A percentile compares a stretch with the other conserved stretches of the same genome.
phyloP scores from a whole-genome alignment of 306 rosid species.

The Sechiopsis laciniata region DNA sequence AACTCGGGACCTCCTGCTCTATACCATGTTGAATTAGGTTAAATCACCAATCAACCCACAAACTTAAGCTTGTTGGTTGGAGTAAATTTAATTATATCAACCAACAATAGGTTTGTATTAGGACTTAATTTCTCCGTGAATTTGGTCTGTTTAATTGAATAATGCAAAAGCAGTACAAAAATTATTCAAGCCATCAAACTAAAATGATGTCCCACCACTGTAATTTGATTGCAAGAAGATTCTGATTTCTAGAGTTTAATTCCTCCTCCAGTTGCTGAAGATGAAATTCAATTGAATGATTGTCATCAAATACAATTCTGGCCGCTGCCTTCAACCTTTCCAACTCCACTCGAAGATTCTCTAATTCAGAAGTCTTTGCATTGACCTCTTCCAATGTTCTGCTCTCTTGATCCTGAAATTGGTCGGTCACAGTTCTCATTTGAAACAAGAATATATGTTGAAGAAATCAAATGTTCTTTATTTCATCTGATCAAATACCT shows the following conservation, averaged over 20 bases:
- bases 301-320: slow-evolving; percentile 43
- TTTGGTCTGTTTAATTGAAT: background rate
- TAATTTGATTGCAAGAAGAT: slow-evolving; percentile 46
- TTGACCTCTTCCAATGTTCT: slow-evolving; percentile 31
- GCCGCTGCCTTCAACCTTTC: slow-evolving; percentile 47
- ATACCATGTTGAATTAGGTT: too few species aligned
- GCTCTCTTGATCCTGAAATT: slow-evolving; percentile 41
- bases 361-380: slow-evolving; percentile 38
- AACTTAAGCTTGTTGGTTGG: too few species aligned
- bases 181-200: slow-evolving; percentile 16
- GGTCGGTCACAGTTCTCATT: slow-evolving; percentile 29
- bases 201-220: slow-evolving; percentile 43
- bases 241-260: slow-evolving; percentile 35
- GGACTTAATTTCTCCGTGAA: background rate
- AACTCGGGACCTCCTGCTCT: too few species aligned
- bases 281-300: slow-evolving; percentile 53
- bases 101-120: too few species aligned
- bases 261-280: slow-evolving; percentile 47
- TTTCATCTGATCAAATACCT: background rate
- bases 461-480: background rate
- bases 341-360: slow-evolving; percentile 58
- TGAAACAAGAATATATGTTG: slow-evolving; percentile 25
- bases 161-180: background rate
- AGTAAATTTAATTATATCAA: too few species aligned
- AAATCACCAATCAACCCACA: too few species aligned